Base-by-base conservation (phyloP, 805 yeast genomes). In the Lipomyces sp. region DNA sequence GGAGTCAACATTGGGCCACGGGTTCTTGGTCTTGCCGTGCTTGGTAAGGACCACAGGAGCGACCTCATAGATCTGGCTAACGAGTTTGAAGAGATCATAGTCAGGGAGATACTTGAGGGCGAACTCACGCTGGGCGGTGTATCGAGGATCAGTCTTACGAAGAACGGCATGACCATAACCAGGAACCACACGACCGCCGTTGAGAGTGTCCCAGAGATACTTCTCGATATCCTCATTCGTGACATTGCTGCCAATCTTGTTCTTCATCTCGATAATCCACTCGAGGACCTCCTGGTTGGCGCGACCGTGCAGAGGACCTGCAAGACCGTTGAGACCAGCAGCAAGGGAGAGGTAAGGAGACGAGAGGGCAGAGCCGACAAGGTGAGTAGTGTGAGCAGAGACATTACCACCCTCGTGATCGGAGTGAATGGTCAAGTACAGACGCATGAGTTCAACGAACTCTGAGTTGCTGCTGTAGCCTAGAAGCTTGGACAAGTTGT, bases 391-490 rank as follows among this genome's bases (percentile, higher is more conserved):
- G 81, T 89, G 95, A 59, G 95, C 95, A 69, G 92, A 87, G 68
- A 89, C 95, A 77, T 89, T 89, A 79, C 95, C 95, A 81, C 95
- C 96, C 83, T 90, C 96, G 82, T 90, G 96, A 78, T 90, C 96
- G 64, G 92, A 85, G 83, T 90, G 96, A 77, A 90, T 87, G 69
- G 94, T 86, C 76, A 89, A 79, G 84, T 90, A 90, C 73, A 90
- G 82, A 81, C 96, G 87, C 87, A 90, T 86, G 74, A 90, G 84
- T 78, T 90, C 93, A 66, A 86, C 84, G 77, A 90, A 90, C 77
- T 88, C 92, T 72, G 82, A 82, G 80, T 87, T 85, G 66, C 80
- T 79, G 72, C 87, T 86, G 77, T 77, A 83, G 68, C 89, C 88
- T 69, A 85, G 80, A 81, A 82, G 83, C 73, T 86, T 85, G 71